These are phyloP conservation scores for Trametes elegans DNA, from an alignment of 768 basidiomycete genomes.

Conservation along the genomic window DNA sequence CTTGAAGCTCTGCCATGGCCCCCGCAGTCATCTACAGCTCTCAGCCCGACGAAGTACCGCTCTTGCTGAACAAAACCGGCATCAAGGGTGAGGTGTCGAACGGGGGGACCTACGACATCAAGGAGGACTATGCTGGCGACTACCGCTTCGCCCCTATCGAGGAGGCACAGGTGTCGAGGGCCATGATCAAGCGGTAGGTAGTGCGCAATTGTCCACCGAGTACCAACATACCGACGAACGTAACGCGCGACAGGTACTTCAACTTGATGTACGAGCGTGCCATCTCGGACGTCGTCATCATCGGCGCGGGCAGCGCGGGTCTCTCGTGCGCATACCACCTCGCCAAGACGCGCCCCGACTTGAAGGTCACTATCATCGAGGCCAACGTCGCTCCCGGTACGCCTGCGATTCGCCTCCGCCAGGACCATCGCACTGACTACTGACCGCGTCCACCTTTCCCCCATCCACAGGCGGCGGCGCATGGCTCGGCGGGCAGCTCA, in stretches of 20 bases:
- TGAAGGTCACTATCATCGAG: constrained; percentile 66
- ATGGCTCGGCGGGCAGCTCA: constrained; percentile 77
- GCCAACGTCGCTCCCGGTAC: constrained; percentile 73
- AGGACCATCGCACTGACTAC: background rate
- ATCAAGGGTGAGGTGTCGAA: constrained; percentile 7
- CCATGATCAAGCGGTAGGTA: constrained; percentile 67
- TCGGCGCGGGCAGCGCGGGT: constrained; percentile 67
- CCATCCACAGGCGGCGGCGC: constrained; percentile 60
- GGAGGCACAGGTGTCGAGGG: constrained; percentile 73
- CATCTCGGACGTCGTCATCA: constrained; percentile 75
- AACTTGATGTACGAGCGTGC: constrained; percentile 69
- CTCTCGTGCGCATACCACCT: constrained; percentile 75
- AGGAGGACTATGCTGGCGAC: constrained; percentile 58
- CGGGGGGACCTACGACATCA: constrained; percentile 37
- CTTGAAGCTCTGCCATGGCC: constrained; percentile 30
- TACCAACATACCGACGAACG: background rate
- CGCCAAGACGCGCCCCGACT: constrained; percentile 62
- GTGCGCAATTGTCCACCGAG: background rate
- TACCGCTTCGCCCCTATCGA: constrained; percentile 73
- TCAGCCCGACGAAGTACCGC: constrained; percentile 22
- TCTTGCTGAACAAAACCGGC: constrained; percentile 26
- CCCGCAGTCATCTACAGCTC: constrained; percentile 36
- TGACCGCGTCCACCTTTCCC: too few relatives aligned
- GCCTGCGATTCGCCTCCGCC: background rate
- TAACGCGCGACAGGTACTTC: constrained; percentile 52